phyloP scores from a whole-genome alignment of 2,329 filamentous ascomycete species.

The Cladosporium sp. region DNA sequence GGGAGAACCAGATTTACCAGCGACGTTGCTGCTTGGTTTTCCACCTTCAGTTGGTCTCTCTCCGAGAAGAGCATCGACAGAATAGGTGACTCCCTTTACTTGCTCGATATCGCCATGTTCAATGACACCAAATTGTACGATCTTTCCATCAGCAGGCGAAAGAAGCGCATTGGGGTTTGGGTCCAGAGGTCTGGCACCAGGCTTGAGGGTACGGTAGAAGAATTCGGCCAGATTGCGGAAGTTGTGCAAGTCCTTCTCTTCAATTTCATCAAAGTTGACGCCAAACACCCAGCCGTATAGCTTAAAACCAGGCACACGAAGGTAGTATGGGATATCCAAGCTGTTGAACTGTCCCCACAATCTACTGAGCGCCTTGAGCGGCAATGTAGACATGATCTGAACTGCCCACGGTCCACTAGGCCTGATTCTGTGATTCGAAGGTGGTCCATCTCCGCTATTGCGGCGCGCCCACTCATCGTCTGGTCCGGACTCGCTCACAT shows the following conservation, averaged over 20 bases:
- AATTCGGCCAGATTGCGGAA: constrained; percentile 95
- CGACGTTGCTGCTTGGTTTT: constrained; percentile 29
- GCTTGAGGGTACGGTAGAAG: constrained; percentile 94
- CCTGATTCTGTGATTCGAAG: constrained; percentile 58
- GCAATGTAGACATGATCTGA: constrained; percentile 88
- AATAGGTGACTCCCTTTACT: constrained; percentile 98
- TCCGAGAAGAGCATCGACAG: constrained; percentile 85
- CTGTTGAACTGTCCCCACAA: constrained; percentile 93
- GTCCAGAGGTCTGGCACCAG: constrained; percentile 80
- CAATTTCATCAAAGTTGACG: constrained; percentile 83
- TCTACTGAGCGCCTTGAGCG: constrained; percentile 83
- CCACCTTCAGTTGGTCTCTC: constrained; percentile 47
- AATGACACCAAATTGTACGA: constrained; percentile 89
- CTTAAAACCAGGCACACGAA: constrained; percentile 85
- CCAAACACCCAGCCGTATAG: constrained; percentile 88
- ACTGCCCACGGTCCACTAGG: constrained; percentile 90
- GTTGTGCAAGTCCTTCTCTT: constrained; percentile 76
- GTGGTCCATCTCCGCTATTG: constrained; percentile 36
- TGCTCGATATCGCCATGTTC: constrained; percentile 94
- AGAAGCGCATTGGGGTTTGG: constrained; percentile 74
- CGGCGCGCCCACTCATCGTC: constrained; percentile 43
- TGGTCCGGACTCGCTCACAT: constrained; percentile 43
- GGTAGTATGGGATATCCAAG: constrained; percentile 78
- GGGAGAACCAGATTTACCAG: constrained; percentile 35
- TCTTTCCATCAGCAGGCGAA: constrained; percentile 83